phyloP scores from a whole-genome alignment of 2,329 filamentous ascomycete species.

The Talaromyces piceae region DNA sequence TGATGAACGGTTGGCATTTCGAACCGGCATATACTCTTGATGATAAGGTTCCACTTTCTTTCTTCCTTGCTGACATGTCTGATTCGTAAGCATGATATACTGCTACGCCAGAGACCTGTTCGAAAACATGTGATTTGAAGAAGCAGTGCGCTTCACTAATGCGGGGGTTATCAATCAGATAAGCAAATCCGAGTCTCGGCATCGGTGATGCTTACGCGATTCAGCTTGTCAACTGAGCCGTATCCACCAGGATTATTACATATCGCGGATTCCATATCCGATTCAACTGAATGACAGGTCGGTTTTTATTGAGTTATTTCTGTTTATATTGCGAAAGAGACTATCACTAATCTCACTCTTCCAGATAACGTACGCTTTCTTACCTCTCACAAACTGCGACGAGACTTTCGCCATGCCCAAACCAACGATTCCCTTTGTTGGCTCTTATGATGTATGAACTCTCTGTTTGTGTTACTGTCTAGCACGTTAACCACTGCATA shows the following conservation, averaged over 20 bases:
- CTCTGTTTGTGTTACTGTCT: too few relatives aligned
- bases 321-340: neutral
- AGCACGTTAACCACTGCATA: constrained; percentile 23
- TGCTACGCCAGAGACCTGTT: too few relatives aligned
- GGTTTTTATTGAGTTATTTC: neutral
- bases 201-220: neutral
- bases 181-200: neutral
- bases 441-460: constrained; percentile 8
- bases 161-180: neutral
- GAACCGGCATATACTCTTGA: too few relatives aligned
- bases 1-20: too few relatives aligned
- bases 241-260: neutral
- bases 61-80: too few relatives aligned
- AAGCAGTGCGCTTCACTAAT: too few relatives aligned
- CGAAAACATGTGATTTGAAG: too few relatives aligned
- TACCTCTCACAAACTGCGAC: neutral
- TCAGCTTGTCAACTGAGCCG: neutral
- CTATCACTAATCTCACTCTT: neutral
- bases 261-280: neutral
- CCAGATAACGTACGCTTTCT: neutral
- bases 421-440: constrained; percentile 4
- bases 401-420: constrained; percentile 2
- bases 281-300: neutral
- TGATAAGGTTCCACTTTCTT: too few relatives aligned
- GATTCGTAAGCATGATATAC: too few relatives aligned